Base-by-base conservation (phyloP, 2,329 filamentous ascomycete genomes). In the Pseudogymnoascus sp. region DNA sequence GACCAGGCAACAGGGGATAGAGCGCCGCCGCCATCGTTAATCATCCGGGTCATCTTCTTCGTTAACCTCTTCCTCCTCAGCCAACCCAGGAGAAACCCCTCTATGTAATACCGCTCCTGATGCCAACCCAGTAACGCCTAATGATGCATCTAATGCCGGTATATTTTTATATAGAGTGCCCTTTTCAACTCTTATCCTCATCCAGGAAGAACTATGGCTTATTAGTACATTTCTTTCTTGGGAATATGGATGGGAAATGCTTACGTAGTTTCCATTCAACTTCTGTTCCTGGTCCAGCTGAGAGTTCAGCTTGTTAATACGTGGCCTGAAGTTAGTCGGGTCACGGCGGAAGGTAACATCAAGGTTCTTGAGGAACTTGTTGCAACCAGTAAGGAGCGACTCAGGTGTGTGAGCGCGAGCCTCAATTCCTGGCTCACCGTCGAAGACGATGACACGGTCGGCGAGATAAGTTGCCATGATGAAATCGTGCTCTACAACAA, bases 401-500 rank as follows among this genome's bases (percentile, higher is more conserved):
- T 99, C 92, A 37, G 96, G 95, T 61, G 83, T 82, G 77, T 96
- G 96, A 70, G 95, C 96, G 70, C 88, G 91, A 63, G 95, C 85
- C 70, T 96, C 83, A 71, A 96, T 84, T 74, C 93, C 95, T 60
- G 96, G 95, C 79, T 96, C 75, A 71, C 96, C 95, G 74, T 98
- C 95, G 74, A 99, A 99, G 74, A 99, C 95, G 74, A 99, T 99
- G 77, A 99, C 95, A 70, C 95, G 90, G 75, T 99, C 96, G 54
- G 95, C 85, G 62, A 86, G 81, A 70, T 85, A 85, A 16, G 83
- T 87, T 54, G 84, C 85, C 93, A 98, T 97, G 81, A 98, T 96
- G 82, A 99, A 98, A 84, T 99, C 95, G 89, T 99, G 95, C 87
- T 99, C 95, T 76, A 99, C 93, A 71, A 99, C 87, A 77, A 99